Evolutionary conservation across 805 yeast genomes (phyloP).

Genomic region (Cyberlindnera maritima): DNA sequence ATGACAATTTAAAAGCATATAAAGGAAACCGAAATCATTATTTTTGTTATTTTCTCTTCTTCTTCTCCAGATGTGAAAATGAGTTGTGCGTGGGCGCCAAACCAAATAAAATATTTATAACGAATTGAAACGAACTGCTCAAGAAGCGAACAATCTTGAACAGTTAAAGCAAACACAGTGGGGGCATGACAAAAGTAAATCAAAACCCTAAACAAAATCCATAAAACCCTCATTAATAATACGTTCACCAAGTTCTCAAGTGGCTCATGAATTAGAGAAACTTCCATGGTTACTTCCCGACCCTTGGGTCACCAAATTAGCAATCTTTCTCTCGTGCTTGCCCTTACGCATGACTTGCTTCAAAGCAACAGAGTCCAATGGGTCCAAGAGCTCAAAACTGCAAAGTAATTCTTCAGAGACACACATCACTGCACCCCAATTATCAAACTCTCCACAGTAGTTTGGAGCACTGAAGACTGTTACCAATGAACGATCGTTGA

Average conservation of each 20-base stretch:
- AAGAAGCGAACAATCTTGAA: not conserved
- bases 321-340: constrained; percentile 77
- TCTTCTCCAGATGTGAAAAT: not conserved
- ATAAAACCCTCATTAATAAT: not conserved
- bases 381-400: constrained; percentile 90
- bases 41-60: not conserved
- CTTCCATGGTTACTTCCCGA: constrained; percentile 25
- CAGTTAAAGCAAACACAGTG: not conserved
- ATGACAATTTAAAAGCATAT: not conserved
- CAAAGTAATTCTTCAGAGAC: constrained; percentile 91
- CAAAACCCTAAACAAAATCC: not conserved
- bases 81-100: not conserved
- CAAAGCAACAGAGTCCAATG: constrained; percentile 87
- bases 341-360: constrained; percentile 94
- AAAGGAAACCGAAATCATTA: not conserved
- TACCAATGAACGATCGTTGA: constrained; percentile 82
- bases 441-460: constrained; percentile 71
- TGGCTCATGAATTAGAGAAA: constrained; percentile 13
- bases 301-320: constrained; percentile 35
- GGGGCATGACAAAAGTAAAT: not conserved
- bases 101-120: constrained; percentile 6
- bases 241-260: not conserved
- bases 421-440: constrained; percentile 98
- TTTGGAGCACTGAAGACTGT: constrained; percentile 99
- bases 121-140: constrained; percentile 6